Evolutionary conservation across 306 rosid genomes (phyloP).

Genomic region (Vigna hirtella): DNA sequence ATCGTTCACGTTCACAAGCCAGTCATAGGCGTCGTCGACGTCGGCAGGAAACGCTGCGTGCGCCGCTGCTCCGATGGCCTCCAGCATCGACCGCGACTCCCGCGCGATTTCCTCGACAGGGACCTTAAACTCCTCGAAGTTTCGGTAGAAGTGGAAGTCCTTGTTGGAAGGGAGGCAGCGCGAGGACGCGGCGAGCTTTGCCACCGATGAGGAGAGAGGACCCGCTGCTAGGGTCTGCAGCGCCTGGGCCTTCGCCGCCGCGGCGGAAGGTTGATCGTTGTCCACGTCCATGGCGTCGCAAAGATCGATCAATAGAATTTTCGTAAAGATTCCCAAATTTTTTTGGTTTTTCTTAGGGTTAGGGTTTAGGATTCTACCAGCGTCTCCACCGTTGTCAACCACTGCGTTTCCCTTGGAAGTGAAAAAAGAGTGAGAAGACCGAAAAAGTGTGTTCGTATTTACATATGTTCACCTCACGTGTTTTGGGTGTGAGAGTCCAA

Average conservation of each 20-base stretch:
- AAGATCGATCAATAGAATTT: background rate
- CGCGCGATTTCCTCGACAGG: conserved; percentile 60
- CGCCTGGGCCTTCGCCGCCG: conserved; percentile 45
- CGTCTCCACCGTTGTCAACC: background rate
- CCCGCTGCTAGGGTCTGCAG: conserved; percentile 56
- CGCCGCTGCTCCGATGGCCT: conserved; percentile 56
- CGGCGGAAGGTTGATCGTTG: conserved; percentile 55
- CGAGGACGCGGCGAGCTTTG: conserved; percentile 68
- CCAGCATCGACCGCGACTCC: conserved; percentile 71
- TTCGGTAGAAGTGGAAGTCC: conserved; percentile 74
- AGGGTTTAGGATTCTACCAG: conserved; percentile 44
- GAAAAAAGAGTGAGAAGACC: background rate
- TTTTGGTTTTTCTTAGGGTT: conserved; percentile 22
- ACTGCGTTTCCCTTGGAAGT: conserved; percentile 2
- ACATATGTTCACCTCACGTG: conserved; percentile 18
- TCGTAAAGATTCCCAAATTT: background rate
- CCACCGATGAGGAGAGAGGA: conserved; percentile 60
- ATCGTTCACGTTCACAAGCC: conserved; percentile 82
- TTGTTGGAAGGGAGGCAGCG: conserved; percentile 65
- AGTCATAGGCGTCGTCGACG: conserved; percentile 68
- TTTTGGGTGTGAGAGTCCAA: background rate
- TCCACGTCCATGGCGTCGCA: conserved; percentile 57
- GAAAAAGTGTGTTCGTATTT: background rate
- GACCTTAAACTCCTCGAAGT: conserved; percentile 70
- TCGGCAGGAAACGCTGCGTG: conserved; percentile 59